Evolutionary conservation across 2,329 filamentous ascomycete genomes (phyloP).

Genomic region (Colletotrichum lupini): DNA sequence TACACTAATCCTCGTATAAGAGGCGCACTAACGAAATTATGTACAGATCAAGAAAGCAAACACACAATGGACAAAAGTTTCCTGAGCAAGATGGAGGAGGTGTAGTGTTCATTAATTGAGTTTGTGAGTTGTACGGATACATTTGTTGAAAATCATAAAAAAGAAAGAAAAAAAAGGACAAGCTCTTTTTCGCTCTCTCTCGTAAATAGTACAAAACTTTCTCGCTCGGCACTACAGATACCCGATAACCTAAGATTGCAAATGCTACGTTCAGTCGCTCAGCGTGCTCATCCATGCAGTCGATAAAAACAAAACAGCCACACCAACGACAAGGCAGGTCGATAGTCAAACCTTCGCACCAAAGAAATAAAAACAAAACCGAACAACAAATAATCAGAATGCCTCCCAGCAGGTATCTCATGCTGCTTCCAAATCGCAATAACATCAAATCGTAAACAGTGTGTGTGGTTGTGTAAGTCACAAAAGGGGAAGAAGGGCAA

Average conservation of each 20-base stretch:
- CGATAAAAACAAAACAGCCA: background rate
- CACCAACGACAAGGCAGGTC: background rate
- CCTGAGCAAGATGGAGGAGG: background rate
- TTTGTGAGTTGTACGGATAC: background rate
- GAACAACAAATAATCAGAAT: background rate
- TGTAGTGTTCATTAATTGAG: background rate
- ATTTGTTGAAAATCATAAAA: background rate
- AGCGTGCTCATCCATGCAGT: too few species aligned
- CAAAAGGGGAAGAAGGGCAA: background rate
- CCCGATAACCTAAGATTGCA: too few species aligned
- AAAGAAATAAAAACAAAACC: background rate
- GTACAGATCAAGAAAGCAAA: too few species aligned
- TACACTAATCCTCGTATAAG: background rate
- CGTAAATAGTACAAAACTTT: too few species aligned
- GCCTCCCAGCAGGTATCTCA: constrained; percentile 4
- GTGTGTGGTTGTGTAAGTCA: too few species aligned
- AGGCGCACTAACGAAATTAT: background rate
- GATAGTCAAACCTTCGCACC: background rate
- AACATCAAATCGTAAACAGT: background rate
- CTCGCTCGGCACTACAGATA: too few species aligned
- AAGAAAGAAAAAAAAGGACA: too few species aligned
- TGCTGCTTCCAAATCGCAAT: background rate
- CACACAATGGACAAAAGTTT: too few species aligned
- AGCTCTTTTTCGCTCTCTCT: too few species aligned
- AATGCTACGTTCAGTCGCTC: background rate